These are phyloP conservation scores for Gracilaria domingensis DNA, from an alignment of 23 red algal genomes.

Conservation along the genomic window DNA sequence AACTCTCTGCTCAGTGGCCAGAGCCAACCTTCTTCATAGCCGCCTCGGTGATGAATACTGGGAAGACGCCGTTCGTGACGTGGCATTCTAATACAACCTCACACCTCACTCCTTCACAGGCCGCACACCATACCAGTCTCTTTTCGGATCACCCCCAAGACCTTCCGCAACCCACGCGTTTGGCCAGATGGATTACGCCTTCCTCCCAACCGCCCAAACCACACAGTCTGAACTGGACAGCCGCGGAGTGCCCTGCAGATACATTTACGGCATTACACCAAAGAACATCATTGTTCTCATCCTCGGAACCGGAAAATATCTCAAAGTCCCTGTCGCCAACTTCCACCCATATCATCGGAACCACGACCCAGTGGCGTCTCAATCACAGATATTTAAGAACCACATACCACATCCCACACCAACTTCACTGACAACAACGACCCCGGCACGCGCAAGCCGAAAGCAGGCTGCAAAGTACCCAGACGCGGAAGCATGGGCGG, in stretches of 20 bases:
- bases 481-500: background rate
- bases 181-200: too few relatives aligned
- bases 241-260: background rate
- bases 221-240: too few relatives aligned
- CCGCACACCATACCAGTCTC: background rate
- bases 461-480: background rate
- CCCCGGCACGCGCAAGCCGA: background rate
- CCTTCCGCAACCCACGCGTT: too few relatives aligned
- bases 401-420: background rate
- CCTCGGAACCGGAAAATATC: background rate
- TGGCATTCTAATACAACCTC: constrained; percentile 38
- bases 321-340: background rate
- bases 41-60: background rate
- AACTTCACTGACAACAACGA: background rate
- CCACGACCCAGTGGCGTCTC: background rate
- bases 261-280: background rate
- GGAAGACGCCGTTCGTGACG: constrained; percentile 39
- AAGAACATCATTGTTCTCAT: background rate
- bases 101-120: background rate
- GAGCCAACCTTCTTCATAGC: constrained; percentile 8
- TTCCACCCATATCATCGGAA: background rate
- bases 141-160: background rate
- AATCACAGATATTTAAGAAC: background rate
- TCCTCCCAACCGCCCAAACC: too few relatives aligned
- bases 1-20: constrained; percentile 10